phyloP scores from a whole-genome alignment of 164 flowering plant species.

The Cinnamomum micranthum region DNA sequence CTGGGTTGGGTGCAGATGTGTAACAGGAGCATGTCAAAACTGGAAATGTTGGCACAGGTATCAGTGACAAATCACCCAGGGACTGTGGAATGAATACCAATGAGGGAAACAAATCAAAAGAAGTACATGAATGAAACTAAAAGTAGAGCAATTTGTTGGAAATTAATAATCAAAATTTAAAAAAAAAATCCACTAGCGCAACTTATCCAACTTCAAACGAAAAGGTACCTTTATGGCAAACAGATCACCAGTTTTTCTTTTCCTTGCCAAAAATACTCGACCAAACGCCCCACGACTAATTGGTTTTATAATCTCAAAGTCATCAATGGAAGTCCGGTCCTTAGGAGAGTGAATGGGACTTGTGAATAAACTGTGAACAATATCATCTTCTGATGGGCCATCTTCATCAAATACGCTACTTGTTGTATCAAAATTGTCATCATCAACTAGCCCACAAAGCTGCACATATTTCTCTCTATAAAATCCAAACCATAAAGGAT shows the following conservation, averaged over 20 bases:
- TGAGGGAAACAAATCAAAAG: too few relatives aligned
- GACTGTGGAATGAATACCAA: too few relatives aligned
- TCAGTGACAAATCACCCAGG: too few relatives aligned
- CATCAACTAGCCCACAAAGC: conserved; percentile 84
- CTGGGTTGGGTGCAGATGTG: too few relatives aligned
- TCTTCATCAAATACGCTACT: conserved; percentile 66
- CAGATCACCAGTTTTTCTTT: conserved; percentile 93
- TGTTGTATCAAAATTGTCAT: conserved; percentile 62
- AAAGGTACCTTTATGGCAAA: conserved; percentile 87
- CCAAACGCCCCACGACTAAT: conserved; percentile 99
- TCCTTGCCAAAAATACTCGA: conserved; percentile 90
- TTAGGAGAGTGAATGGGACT: conserved; percentile 71
- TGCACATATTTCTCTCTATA: conserved; percentile 83
- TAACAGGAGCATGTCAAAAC: too few relatives aligned
- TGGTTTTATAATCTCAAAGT: conserved; percentile 96
- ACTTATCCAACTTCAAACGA: background rate
- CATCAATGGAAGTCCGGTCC: conserved; percentile 88
- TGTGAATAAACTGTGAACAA: conserved; percentile 62
- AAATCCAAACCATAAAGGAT: conserved; percentile 3
- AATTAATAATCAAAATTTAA: too few relatives aligned
- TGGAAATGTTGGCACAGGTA: too few relatives aligned
- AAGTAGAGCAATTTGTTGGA: too few relatives aligned
- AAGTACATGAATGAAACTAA: too few relatives aligned
- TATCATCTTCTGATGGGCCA: conserved; percentile 58
- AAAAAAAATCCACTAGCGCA: too few relatives aligned